Conservation (phyloP, 306 rosid genomes). For the Cucurbita moschata region DNA sequence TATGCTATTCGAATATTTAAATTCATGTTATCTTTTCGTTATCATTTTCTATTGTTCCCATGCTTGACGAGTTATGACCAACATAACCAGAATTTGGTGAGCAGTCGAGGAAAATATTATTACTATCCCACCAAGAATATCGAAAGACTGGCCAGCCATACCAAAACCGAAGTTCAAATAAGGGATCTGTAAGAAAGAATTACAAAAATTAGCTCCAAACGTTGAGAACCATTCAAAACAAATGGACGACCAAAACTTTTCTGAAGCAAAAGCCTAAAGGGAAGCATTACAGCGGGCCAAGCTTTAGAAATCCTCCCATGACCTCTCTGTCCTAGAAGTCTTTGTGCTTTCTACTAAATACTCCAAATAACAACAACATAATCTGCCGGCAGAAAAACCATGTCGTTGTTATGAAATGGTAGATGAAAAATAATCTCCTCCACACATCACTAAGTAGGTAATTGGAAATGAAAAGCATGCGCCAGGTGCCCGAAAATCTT, state of each 20-base stretch:
- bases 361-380: not conserved
- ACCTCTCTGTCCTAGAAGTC: not conserved
- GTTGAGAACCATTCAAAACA: not conserved
- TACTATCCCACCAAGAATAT: not conserved
- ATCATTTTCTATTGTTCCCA: not conserved
- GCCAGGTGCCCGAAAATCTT: not conserved
- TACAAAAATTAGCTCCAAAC: not conserved
- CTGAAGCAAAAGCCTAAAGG: not conserved
- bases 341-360: not conserved
- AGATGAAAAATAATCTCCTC: not conserved
- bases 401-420: not conserved
- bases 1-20: not conserved
- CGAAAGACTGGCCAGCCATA: not conserved
- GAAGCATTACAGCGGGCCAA: not conserved
- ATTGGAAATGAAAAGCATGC: not conserved
- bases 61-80: not conserved
- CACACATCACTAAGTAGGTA: not conserved
- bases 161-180: not conserved
- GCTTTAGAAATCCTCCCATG: not conserved
- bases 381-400: not conserved
- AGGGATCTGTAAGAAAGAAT: not conserved
- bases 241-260: not conserved
- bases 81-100: not conserved
- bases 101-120: not conserved
- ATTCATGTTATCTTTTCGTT: not conserved